Evolutionary conservation across 768 basidiomycete species (phyloP), one percentile per base, ranked within the genome.

Genomic region (Termitomyces eurrhizus): DNA sequence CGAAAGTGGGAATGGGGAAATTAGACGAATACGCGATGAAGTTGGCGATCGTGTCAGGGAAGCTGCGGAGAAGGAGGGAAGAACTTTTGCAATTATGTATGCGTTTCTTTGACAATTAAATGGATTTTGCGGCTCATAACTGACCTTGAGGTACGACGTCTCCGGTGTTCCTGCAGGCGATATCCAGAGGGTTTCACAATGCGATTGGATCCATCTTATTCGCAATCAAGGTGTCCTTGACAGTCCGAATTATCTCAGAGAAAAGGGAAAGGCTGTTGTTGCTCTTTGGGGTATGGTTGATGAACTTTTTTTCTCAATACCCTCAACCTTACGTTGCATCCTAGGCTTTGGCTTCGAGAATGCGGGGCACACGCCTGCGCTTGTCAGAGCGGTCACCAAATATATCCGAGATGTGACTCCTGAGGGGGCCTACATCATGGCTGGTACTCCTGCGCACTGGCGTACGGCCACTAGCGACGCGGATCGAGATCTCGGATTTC

Each of bases 51-150:
- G 80, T 12, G 92, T 93, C 18, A 75, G 80, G 62, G 87, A 87
- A 64, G 90, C 90, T 18, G 90, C 91, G 1, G 92, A 93, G 76
- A 79, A 80, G 52, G 88, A 93, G 66, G 90, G 89, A 1, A 76
- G 92, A 51, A 90, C 91, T 6, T 93, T 86, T 71, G 88, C 92
- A 12, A 88, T 93, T 63, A 94, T 94, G 92, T 92, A 62, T 67
- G 89, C 70, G 26, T 56, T 37, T 42, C 29, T 32, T 7, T 56
- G 49, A 53, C 35, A 51, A 12, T 45, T 49, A 64, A 26, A 46
- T 13, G 13, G 56, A 60, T 46, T 48, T 45, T 42, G 13, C 24
- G 49, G 54, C 39, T 42, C 57, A 63, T 54, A 16, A n/a, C 18
- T 44, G 42, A 24, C 44, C 49, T 32, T 11, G 59, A 92, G 91